Evolutionary conservation across 805 yeast genomes (phyloP).

Genomic region (Wickerhamiella qilinensis): DNA sequence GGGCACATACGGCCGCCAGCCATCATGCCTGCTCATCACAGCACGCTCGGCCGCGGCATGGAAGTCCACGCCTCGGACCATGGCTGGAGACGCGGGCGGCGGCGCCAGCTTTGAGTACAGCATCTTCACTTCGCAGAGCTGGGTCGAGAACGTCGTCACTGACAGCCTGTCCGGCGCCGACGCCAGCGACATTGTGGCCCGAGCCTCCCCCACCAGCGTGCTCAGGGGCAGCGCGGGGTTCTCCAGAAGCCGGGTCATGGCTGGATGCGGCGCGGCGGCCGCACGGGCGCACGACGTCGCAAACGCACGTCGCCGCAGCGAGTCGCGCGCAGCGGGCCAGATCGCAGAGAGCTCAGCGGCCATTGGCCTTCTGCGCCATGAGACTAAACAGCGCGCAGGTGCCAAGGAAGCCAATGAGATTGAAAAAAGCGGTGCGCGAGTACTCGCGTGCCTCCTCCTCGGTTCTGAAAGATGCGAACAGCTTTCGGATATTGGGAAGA

Average conservation of each 20-base stretch:
- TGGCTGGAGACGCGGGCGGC: conserved; percentile 6
- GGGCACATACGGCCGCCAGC: not conserved
- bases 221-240: not conserved
- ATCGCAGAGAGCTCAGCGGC: not conserved
- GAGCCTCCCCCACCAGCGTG: not conserved
- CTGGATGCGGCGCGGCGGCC: too few relatives aligned
- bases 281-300: too few relatives aligned
- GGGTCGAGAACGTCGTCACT: conserved; percentile 14
- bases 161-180: conserved; percentile 3
- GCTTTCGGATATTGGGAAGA: conserved; percentile 58
- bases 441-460: conserved; percentile 71
- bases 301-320: too few relatives aligned
- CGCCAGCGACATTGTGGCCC: too few relatives aligned
- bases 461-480: conserved; percentile 67
- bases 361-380: conserved; percentile 42
- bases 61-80: conserved; percentile 11
- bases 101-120: conserved; percentile 9
- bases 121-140: conserved; percentile 14
- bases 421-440: conserved; percentile 48
- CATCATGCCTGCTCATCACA: conserved; percentile 1
- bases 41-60: conserved; percentile 12
- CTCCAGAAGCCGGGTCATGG: not conserved
- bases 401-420: conserved; percentile 64
- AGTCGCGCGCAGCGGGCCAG: too few relatives aligned
- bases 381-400: conserved; percentile 69